A percentile compares a stretch with the other conserved stretches of the same genome.
Conservation (phyloP, 306 rosid genomes). For the Hippophae rhamnoides region DNA sequence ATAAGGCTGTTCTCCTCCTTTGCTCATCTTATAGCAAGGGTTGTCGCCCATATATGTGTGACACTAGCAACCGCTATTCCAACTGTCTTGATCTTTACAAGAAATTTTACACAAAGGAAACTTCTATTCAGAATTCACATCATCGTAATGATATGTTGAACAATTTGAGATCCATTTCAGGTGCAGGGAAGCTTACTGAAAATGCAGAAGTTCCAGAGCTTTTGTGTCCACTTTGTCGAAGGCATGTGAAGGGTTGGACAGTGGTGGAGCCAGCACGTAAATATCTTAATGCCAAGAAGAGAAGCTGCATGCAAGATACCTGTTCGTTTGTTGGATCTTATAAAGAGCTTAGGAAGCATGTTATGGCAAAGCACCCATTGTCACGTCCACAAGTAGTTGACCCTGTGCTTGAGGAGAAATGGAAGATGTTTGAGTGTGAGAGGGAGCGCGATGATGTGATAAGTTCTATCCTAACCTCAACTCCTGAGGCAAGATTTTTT, state of each 20-base stretch:
- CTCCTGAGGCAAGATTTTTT: conserved; percentile 82
- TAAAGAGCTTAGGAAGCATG: conserved; percentile 81
- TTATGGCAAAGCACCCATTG: conserved; percentile 71
- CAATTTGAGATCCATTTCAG: conserved; percentile 27
- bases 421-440: conserved; percentile 86
- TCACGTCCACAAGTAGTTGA: conserved; percentile 90
- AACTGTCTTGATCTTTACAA: conserved; percentile 83
- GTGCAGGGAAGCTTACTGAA: conserved; percentile 36
- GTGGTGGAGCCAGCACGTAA: conserved; percentile 82
- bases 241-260: conserved; percentile 96
- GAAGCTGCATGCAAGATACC: conserved; percentile 80
- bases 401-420: conserved; percentile 70
- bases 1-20: conserved; percentile 83
- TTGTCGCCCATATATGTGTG: conserved; percentile 90
- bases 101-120: conserved; percentile 33
- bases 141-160: conserved; percentile 18
- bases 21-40: conserved; percentile 88
- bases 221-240: conserved; percentile 91
- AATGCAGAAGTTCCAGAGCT: conserved; percentile 56
- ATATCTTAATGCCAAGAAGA: conserved; percentile 78
- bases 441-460: conserved; percentile 89
- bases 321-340: conserved; percentile 73
- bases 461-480: conserved; percentile 78
- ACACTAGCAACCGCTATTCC: conserved; percentile 69
- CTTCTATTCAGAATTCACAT: conserved; percentile 43